Base-by-base conservation (phyloP, 441 rosid species). In the Kokia cookei region DNA sequence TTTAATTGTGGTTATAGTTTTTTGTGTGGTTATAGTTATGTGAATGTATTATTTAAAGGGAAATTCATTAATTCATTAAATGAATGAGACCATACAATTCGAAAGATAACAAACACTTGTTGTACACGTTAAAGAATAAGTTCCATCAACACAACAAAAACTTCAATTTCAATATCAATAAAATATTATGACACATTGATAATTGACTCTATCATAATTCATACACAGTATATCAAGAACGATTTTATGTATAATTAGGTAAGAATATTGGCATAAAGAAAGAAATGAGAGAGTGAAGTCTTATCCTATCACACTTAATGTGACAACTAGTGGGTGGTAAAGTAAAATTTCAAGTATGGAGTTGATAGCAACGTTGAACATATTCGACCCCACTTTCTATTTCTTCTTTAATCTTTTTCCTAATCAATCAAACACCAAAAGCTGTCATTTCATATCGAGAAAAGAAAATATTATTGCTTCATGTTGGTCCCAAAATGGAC, bases 281-380 rank as follows among this genome's bases (percentile, higher is more conserved):
- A 3, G 13, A 65, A 3, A 43, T 3, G 51, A 65, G 61, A 78
- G 59, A 73, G 83, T 73, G 80, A 75, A 76, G 81, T 86, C 83
- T 72, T 40, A 70, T 83, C 84, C 69, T 37, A 78, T 73, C 42
- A 64, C 78, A 78, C 86, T 78, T 81, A 78, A 66, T 37, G 78
- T 58, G 86, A 82, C 86, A 86, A 79, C 77, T 84, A 62, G 53
- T 45, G 55, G 42, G 51, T 29, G 48, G 29, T 40, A 68, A 61
- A 29, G 67, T 50, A 42, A 17, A 29, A 53, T 62, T 79, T 75
- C 74, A 77, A 76, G 62, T 48, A 47, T 24, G 29, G 37, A 73
- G 59, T 26, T 69, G 81, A 81, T 59, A 79, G 80, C 3, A 71
- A 69, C 71, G 57, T 82, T 76, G 85, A 82, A 79, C 62, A 71